Percentiles rank a stretch among this genome's conserved stretches.
Evolutionary conservation across 495 filamentous ascomycete genomes (phyloP).

Genomic region (Annulohypoxylon maeteangense): DNA sequence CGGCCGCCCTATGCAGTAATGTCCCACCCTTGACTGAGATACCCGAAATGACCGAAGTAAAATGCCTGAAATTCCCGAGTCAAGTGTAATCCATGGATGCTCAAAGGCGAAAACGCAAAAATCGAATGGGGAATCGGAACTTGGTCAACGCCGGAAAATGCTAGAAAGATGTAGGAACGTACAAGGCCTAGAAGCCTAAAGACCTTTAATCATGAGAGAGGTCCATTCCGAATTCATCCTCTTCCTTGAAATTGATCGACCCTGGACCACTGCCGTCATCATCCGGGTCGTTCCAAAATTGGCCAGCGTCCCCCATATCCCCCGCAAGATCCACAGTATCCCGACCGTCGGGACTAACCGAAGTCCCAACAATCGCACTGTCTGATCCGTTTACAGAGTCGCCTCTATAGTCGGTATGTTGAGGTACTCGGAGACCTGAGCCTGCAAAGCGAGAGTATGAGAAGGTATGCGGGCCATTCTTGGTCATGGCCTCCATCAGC

Average conservation of each 20-base stretch:
- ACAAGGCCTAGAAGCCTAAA: conserved; percentile 8
- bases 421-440: conserved; percentile 86
- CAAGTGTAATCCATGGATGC: conserved; percentile 20
- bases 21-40: conserved; percentile 34
- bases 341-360: conserved; percentile 77
- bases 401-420: conserved; percentile 91
- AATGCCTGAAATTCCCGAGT: conserved; percentile 25
- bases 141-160: conserved; percentile 35
- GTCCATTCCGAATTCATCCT: conserved; percentile 91
- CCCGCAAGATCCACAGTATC: conserved; percentile 65
- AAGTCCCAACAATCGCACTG: conserved; percentile 50
- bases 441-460: conserved; percentile 86
- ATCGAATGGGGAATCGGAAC: conserved; percentile 39
- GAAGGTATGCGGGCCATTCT: conserved; percentile 76
- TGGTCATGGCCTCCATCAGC: conserved; percentile 82
- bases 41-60: conserved; percentile 36
- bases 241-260: conserved; percentile 82
- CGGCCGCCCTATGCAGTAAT: conserved; percentile 40
- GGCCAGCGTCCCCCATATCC: conserved; percentile 63
- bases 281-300: conserved; percentile 78
- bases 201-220: conserved; percentile 39
- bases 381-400: conserved; percentile 67
- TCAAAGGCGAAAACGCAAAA: conserved; percentile 27
- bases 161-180: conserved; percentile 17
- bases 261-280: conserved; percentile 66